Conservation (phyloP, 495 filamentous ascomycete genomes). For the Bathelium albidoporum region DNA sequence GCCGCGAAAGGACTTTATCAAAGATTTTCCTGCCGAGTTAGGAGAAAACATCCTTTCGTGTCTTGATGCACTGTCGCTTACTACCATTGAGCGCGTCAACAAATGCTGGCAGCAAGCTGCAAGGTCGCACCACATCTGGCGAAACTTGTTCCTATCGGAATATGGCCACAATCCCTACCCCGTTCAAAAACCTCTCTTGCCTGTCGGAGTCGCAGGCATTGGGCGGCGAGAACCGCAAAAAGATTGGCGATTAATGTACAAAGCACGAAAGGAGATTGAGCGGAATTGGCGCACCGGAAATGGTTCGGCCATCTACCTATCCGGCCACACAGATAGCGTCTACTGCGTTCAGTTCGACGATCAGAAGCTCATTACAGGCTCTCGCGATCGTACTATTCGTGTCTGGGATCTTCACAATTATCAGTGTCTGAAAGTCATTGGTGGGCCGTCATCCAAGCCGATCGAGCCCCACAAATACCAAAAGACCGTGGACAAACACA, state of each 20-base stretch:
- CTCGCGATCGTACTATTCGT: slow-evolving; percentile 86
- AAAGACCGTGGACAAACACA: slow-evolving; percentile 19
- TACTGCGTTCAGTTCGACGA: slow-evolving; percentile 98
- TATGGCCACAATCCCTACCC: slow-evolving; percentile 41
- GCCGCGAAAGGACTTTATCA: slow-evolving; percentile 51
- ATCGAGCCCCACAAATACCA: slow-evolving; percentile 17
- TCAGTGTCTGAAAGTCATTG: slow-evolving; percentile 72
- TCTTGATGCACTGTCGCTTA: slow-evolving; percentile 58
- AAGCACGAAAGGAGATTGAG: slow-evolving; percentile 62
- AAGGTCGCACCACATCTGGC: slow-evolving; percentile 63
- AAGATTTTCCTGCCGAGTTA: slow-evolving; percentile 59
- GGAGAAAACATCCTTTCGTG: slow-evolving; percentile 59
- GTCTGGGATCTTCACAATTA: slow-evolving; percentile 89
- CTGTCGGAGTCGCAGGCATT: slow-evolving; percentile 33
- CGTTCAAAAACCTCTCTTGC: slow-evolving; percentile 12
- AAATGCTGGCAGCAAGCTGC: slow-evolving; percentile 51
- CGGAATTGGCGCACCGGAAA: slow-evolving; percentile 67
- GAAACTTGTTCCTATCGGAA: slow-evolving; percentile 59
- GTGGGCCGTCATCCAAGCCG: slow-evolving; percentile 32
- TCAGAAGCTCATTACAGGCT: slow-evolving; percentile 93
- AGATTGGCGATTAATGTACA: slow-evolving; percentile 82
- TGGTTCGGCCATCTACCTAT: slow-evolving; percentile 73
- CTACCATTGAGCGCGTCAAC: slow-evolving; percentile 52
- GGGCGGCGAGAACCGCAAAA: slow-evolving; percentile 43
- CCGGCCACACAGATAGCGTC: slow-evolving; percentile 87